Evolutionary conservation across 129 eudicot genomes (phyloP).

Genomic region (Tagetes patula): DNA sequence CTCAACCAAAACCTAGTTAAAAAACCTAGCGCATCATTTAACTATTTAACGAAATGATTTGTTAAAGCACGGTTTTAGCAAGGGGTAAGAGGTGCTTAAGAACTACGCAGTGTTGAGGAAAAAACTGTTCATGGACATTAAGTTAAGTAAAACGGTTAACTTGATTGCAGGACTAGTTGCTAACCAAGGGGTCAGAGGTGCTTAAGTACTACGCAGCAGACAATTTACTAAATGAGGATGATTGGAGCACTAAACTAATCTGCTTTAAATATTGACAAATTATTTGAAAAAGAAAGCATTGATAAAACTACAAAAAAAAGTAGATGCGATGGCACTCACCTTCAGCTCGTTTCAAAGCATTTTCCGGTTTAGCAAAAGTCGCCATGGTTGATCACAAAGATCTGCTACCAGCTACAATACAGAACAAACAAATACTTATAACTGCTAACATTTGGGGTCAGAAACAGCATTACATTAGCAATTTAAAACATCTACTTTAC

Average conservation of each 20-base stretch:
- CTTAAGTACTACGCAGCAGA: neutral
- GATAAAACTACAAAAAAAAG: neutral
- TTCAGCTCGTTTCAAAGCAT: constrained; percentile 74
- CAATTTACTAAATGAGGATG: neutral
- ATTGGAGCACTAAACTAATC: neutral
- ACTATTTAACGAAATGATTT: neutral
- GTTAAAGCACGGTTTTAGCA: neutral
- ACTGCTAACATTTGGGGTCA: neutral
- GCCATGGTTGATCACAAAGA: constrained; percentile 44
- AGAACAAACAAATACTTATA: neutral
- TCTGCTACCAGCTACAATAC: constrained; percentile 16
- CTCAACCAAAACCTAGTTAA: neutral
- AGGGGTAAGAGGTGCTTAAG: too few species aligned
- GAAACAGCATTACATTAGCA: neutral
- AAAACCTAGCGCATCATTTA: neutral
- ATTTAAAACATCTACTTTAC: neutral
- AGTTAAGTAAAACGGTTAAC: neutral
- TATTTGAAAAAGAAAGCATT: neutral
- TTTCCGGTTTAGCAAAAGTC: constrained; percentile 72
- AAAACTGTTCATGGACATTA: neutral
- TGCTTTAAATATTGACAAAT: neutral
- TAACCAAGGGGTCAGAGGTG: neutral
- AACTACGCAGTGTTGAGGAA: too few species aligned
- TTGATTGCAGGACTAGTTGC: neutral
- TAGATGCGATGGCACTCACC: constrained; percentile 34